Base-by-base conservation (phyloP, 768 basidiomycete species). In the Macrolepiota albuminosa region DNA sequence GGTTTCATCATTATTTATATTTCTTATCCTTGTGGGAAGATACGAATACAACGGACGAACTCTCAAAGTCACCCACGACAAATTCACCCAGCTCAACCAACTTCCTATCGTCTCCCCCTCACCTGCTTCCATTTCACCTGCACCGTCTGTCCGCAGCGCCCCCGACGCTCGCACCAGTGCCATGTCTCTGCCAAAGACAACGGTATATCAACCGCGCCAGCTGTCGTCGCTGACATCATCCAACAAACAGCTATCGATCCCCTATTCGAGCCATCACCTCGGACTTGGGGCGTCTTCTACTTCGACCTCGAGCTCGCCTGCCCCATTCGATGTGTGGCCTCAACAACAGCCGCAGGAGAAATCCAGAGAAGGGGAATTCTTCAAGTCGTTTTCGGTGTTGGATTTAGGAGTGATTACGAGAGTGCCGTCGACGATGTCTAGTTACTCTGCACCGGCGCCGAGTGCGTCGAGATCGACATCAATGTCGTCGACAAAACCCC, bases 1-100 rank as follows among this genome's bases (percentile, higher is more conserved):
- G 3, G 3, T n/a, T 26, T 33, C n/a, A 31, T n/a, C 9, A 29
- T 18, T 1, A n/a, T n/a, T n/a, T n/a, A 11, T 14, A 4, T 8
- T 8, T 11, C 24, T 45, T 24, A 56, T 16, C 16, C 26, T 8
- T 11, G 8, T 6, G 46, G 24, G 37, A 69, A 96, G 94, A 34
- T 91, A 86, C 67, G 95, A 97, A 64, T 91, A 89, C 66, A 91
- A 91, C 68, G 94, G 94, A 4, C 86, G 93, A 31, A 76, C 80
- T 9, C 80, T 98, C 45, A 95, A 95, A 69, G 96, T 98, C 11
- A 91, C 94, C 70, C 91, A 87, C 68, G 96, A 98, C 79, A 91
- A 89, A 71, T 93, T 87, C 69, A 78, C 84, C 2, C 83, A 70
- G 54, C 57, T 70, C 2, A 45, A 36, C 8, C 62, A 59, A 18